phyloP scores from a whole-genome alignment of 345 rosid genomes.

The Brassica nigra region DNA sequence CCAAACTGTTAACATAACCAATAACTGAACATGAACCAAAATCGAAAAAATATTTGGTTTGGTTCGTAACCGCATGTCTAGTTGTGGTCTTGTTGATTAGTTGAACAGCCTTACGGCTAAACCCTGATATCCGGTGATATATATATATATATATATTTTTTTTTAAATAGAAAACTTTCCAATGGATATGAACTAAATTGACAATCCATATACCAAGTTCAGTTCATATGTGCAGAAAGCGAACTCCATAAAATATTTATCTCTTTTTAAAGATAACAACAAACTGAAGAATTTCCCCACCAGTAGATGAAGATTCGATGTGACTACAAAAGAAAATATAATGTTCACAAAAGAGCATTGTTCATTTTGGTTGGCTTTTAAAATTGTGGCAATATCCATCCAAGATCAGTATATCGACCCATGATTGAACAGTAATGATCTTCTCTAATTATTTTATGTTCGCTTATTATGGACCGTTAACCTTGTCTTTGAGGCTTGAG shows the following conservation, averaged over 20 bases:
- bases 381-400: background rate
- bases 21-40: too few relatives aligned
- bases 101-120: too few relatives aligned
- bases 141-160: too few relatives aligned
- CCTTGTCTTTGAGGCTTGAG: slow-evolving; percentile 29
- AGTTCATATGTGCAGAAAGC: background rate
- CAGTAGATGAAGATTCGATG: slow-evolving; percentile 14
- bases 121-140: too few relatives aligned
- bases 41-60: too few relatives aligned
- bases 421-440: slow-evolving; percentile 12
- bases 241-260: background rate
- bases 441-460: background rate
- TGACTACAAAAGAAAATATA: slow-evolving; percentile 22
- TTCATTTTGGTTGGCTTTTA: slow-evolving; percentile 10
- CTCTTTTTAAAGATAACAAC: background rate
- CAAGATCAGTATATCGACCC: background rate
- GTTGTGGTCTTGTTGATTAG: too few relatives aligned
- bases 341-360: slow-evolving; percentile 10
- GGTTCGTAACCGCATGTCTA: too few relatives aligned
- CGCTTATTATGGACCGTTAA: slow-evolving; percentile 20
- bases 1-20: too few relatives aligned
- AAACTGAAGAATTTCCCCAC: background rate
- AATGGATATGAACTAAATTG: background rate
- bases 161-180: too few relatives aligned
- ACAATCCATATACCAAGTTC: background rate